A percentile compares a stretch with the other conserved stretches of the same genome.
phyloP scores from a whole-genome alignment of 768 basidiomycete genomes.

The Mycena pura region DNA sequence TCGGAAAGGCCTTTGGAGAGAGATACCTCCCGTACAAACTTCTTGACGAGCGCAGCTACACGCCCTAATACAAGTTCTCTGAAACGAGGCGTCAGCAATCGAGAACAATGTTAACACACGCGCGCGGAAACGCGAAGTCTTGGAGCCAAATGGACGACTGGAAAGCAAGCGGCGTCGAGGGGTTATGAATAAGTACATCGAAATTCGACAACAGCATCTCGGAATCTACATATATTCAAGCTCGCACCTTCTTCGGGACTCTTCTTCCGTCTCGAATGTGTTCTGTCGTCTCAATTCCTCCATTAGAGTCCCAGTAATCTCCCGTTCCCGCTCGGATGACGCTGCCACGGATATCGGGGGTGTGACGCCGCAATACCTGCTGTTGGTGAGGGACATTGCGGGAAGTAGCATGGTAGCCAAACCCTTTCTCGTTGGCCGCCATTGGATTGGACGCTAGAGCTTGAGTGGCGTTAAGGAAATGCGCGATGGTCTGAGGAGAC shows the following conservation, averaged over 20 bases:
- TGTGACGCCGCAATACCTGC: slow-evolving; percentile 81
- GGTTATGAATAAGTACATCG: too few relatives aligned
- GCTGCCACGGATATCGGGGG: slow-evolving; percentile 81
- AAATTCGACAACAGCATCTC: background rate
- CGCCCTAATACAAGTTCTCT: slow-evolving; percentile 95
- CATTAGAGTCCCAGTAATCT: slow-evolving; percentile 85
- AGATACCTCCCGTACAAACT: slow-evolving; percentile 88
- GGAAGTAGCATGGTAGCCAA: background rate
- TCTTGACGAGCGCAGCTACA: slow-evolving; percentile 87
- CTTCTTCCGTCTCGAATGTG: slow-evolving; percentile 89
- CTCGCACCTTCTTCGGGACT: slow-evolving; percentile 84
- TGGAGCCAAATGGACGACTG: background rate
- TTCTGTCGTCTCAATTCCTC: slow-evolving; percentile 85
- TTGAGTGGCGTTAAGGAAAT: too few relatives aligned
- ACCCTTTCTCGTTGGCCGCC: slow-evolving; percentile 14
- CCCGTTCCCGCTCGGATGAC: slow-evolving; percentile 79
- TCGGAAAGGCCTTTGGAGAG: slow-evolving; percentile 85
- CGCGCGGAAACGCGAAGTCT: background rate
- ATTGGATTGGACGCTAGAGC: too few relatives aligned
- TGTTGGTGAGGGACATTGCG: background rate
- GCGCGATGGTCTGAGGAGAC: background rate
- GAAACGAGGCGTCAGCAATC: slow-evolving; percentile 11
- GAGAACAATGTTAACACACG: background rate
- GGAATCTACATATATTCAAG: background rate
- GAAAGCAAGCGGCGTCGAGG: background rate